Conservation (phyloP, 2,329 filamentous ascomycete genomes). For the Penicillium sp. region DNA sequence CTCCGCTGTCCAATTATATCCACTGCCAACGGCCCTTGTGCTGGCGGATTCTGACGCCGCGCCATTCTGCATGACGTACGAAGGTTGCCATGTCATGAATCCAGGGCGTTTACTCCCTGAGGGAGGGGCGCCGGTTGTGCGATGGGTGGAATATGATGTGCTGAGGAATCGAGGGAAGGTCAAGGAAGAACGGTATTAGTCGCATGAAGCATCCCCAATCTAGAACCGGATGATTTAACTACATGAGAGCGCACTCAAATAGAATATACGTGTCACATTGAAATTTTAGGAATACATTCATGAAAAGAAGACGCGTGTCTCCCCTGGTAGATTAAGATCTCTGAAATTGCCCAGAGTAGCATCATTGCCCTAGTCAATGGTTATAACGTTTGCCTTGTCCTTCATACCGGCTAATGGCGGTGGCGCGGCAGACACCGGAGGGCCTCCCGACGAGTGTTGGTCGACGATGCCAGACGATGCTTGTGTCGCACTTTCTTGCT, state of each 20-base stretch:
- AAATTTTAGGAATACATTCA: slow-evolving; percentile 20
- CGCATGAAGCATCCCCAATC: too few relatives aligned
- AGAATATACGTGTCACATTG: slow-evolving; percentile 12
- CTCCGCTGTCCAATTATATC: slow-evolving; percentile 71
- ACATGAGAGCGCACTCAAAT: background rate
- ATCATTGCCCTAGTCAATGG: slow-evolving; percentile 29
- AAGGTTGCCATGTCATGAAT: slow-evolving; percentile 94
- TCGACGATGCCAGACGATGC: background rate
- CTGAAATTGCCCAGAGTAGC: background rate
- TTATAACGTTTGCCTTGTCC: slow-evolving; percentile 29
- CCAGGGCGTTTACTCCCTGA: slow-evolving; percentile 70
- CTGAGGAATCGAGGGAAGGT: slow-evolving; percentile 55
- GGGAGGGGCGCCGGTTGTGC: slow-evolving; percentile 61
- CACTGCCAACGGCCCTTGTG: slow-evolving; percentile 75
- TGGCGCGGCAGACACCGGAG: too few relatives aligned
- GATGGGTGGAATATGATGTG: slow-evolving; percentile 85
- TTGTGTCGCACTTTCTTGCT: slow-evolving; percentile 6
- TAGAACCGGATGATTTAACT: background rate
- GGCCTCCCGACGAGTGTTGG: background rate
- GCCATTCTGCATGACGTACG: slow-evolving; percentile 82
- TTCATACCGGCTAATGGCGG: background rate
- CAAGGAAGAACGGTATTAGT: slow-evolving; percentile 56
- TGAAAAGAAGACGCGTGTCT: slow-evolving; percentile 9
- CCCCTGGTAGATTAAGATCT: slow-evolving; percentile 5
- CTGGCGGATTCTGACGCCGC: slow-evolving; percentile 76